A percentile compares a stretch with the other conserved stretches of the same genome.
phyloP scores from a whole-genome alignment of 2,329 filamentous ascomycete genomes.

The Cercospora brassicicola region DNA sequence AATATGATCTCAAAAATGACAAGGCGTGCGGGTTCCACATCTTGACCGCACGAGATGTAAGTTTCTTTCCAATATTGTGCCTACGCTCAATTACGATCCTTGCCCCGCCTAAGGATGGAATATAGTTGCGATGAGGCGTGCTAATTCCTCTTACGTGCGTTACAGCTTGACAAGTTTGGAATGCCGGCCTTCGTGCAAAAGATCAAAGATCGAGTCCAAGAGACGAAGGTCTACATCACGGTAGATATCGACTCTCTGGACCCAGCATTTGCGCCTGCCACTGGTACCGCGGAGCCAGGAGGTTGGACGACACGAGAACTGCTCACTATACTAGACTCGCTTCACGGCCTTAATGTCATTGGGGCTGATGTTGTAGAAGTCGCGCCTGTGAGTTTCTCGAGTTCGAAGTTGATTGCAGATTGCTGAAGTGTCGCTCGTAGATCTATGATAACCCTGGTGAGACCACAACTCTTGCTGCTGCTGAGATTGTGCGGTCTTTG shows the following conservation, averaged over 20 bases:
- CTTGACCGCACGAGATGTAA: conserved; percentile 53
- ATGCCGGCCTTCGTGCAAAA: conserved; percentile 50
- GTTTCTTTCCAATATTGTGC: neutral
- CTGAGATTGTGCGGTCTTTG: conserved; percentile 55
- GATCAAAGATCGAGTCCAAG: conserved; percentile 53
- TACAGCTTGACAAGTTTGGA: conserved; percentile 51
- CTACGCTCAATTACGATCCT: neutral
- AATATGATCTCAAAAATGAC: conserved; percentile 58
- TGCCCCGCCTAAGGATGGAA: neutral
- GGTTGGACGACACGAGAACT: conserved; percentile 63
- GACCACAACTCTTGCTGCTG: conserved; percentile 57
- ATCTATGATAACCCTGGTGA: conserved; percentile 63
- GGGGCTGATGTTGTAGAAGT: conserved; percentile 64
- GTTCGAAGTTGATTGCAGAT: neutral
- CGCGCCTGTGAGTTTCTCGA: conserved; percentile 45
- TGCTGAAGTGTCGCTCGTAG: neutral
- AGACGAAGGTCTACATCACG: conserved; percentile 56
- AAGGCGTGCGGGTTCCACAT: conserved; percentile 60
- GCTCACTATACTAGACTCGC: conserved; percentile 58
- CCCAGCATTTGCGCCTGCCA: conserved; percentile 54
- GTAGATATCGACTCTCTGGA: conserved; percentile 61
- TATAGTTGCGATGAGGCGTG: neutral
- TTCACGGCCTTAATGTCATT: conserved; percentile 59
- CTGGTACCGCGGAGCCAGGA: conserved; percentile 62
- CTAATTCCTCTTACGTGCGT: neutral